These are phyloP conservation scores for Cercospora nicotianae DNA, from an alignment of 2,329 filamentous ascomycete genomes.

Conservation along the genomic window DNA sequence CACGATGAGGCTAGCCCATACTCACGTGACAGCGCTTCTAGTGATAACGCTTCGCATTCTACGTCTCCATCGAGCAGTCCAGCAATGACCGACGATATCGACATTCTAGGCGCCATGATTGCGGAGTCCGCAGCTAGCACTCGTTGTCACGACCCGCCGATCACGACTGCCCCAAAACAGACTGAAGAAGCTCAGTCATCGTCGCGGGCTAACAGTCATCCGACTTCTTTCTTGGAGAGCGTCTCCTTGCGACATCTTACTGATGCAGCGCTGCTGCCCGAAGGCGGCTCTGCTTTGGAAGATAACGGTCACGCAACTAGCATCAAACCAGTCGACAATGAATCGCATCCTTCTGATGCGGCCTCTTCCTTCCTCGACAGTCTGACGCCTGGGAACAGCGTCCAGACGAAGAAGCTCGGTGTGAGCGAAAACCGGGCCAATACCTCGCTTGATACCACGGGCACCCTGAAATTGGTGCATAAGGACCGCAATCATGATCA, in stretches of 20 bases:
- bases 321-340: background rate
- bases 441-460: background rate
- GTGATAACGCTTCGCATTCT: background rate
- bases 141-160: background rate
- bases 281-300: background rate
- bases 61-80: background rate
- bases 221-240: constrained; percentile 5
- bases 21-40: background rate
- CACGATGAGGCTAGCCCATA: background rate
- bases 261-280: constrained; percentile 6
- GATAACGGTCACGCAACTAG: background rate
- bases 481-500: background rate
- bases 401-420: background rate
- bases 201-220: background rate
- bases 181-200: background rate
- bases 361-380: constrained; percentile 10
- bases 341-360: background rate
- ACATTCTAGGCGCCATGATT: constrained; percentile 25
- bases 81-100: constrained; percentile 2
- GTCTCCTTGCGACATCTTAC: constrained; percentile 8
- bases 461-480: background rate
- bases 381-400: background rate
- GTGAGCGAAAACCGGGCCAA: background rate
- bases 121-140: background rate
- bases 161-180: background rate